A percentile compares a stretch with the other conserved stretches of the same genome.
These are phyloP conservation scores for Chrysanthemum lavandulifolium DNA, from an alignment of 129 eudicot species.

Conservation along the genomic window DNA sequence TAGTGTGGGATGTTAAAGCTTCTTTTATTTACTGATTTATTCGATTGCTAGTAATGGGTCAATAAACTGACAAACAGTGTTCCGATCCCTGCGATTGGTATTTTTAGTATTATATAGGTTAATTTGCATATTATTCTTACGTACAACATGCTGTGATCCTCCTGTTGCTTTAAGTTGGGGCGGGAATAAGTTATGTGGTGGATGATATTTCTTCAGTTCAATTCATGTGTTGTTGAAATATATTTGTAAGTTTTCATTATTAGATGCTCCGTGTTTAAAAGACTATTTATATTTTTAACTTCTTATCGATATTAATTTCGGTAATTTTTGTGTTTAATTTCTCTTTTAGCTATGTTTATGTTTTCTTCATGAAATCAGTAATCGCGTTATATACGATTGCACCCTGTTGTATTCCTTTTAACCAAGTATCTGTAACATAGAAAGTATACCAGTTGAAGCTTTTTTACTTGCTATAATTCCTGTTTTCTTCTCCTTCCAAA, in stretches of 20 bases:
- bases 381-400: too few species aligned
- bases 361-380: background rate
- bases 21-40: slow-evolving; percentile 25
- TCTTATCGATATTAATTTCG: background rate
- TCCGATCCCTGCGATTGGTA: slow-evolving; percentile 8
- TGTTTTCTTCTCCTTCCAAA: too few species aligned
- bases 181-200: slow-evolving; percentile 18
- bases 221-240: slow-evolving; percentile 10
- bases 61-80: slow-evolving; percentile 11
- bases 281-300: slow-evolving; percentile 4
- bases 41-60: slow-evolving; percentile 15
- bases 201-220: slow-evolving; percentile 2
- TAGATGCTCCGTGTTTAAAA: background rate
- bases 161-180: slow-evolving; percentile 14
- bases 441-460: too few species aligned
- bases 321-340: too few species aligned
- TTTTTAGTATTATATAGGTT: slow-evolving; percentile 16
- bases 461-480: too few species aligned
- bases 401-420: background rate
- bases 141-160: slow-evolving; percentile 2
- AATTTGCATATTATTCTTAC: slow-evolving; percentile 10
- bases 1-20: slow-evolving; percentile 16
- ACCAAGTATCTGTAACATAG: too few species aligned
- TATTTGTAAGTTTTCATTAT: background rate
- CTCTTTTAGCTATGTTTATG: background rate